Conservation (phyloP, 208 protist genomes). For the Trypanosoma theileri region DNA sequence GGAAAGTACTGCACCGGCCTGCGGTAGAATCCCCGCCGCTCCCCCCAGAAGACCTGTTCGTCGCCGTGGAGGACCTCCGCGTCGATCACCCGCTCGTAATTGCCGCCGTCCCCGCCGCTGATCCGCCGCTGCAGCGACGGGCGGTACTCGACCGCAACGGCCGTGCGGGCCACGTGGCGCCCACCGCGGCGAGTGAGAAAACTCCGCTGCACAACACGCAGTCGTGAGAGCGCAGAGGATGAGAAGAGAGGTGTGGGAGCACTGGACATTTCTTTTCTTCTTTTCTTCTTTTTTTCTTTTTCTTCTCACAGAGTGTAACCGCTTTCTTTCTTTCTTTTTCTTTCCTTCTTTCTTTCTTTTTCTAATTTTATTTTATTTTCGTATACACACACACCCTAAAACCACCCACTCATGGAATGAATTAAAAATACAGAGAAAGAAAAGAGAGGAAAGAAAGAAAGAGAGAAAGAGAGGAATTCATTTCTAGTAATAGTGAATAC, state of each 20-base stretch:
- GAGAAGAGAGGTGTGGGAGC: slow-evolving; percentile 2
- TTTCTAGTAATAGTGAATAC: slow-evolving; percentile 6
- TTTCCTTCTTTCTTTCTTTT: background rate
- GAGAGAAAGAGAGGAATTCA: background rate
- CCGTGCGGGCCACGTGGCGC: slow-evolving; percentile 44
- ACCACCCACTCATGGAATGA: too few relatives aligned
- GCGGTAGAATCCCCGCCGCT: slow-evolving; percentile 68
- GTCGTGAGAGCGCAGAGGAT: slow-evolving; percentile 28
- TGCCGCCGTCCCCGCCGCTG: slow-evolving; percentile 24
- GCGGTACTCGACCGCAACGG: slow-evolving; percentile 67
- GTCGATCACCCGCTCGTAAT: slow-evolving; percentile 74
- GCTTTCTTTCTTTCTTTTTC: background rate
- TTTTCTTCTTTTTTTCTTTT: background rate
- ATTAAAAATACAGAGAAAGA: too few relatives aligned
- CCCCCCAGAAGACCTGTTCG: slow-evolving; percentile 76
- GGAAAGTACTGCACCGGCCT: slow-evolving; percentile 48
- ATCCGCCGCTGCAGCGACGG: slow-evolving; percentile 45
- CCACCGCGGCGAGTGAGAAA: slow-evolving; percentile 71
- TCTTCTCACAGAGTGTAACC: background rate
- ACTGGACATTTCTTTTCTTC: background rate
- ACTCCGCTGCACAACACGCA: slow-evolving; percentile 69
- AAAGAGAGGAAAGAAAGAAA: background rate
- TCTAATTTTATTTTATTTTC: too few relatives aligned
- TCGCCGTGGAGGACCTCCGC: slow-evolving; percentile 80
- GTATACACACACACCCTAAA: too few relatives aligned